A percentile compares a stretch with the other conserved stretches of the same genome.
Conservation (phyloP, 177 flowering plant species). For the Vitis hybrid region DNA sequence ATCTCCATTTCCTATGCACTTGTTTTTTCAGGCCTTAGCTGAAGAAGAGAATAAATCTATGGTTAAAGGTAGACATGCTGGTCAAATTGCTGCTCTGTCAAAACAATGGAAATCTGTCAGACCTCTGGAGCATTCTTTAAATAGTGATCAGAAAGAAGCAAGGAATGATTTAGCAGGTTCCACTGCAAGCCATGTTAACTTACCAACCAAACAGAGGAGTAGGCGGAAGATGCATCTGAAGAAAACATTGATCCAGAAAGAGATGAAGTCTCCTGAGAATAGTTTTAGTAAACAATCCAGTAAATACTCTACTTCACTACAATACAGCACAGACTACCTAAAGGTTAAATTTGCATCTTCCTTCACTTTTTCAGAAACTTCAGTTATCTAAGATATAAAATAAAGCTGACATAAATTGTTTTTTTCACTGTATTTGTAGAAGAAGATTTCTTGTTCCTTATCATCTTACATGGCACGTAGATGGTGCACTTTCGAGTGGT, state of each 20-base stretch:
- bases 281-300: slow-evolving; percentile 25
- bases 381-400: slow-evolving; percentile 3
- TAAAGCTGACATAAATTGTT: neutral
- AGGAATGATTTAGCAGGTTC: slow-evolving; percentile 40
- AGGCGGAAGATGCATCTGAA: slow-evolving; percentile 61
- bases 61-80: slow-evolving; percentile 18
- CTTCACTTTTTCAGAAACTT: neutral
- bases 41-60: slow-evolving; percentile 19
- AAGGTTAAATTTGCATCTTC: slow-evolving; percentile 33
- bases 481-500: slow-evolving; percentile 95
- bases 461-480: slow-evolving; percentile 58
- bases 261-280: slow-evolving; percentile 34
- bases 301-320: slow-evolving; percentile 20
- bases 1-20: neutral
- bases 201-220: slow-evolving; percentile 60
- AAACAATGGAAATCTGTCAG: slow-evolving; percentile 20
- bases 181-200: slow-evolving; percentile 34
- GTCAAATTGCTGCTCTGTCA: slow-evolving; percentile 12
- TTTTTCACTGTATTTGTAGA: slow-evolving; percentile 38
- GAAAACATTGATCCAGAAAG: slow-evolving; percentile 29
- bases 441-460: slow-evolving; percentile 58
- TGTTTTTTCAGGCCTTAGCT: slow-evolving; percentile 15
- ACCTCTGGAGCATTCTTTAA: slow-evolving; percentile 26
- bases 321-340: slow-evolving; percentile 32
- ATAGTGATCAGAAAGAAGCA: slow-evolving; percentile 34